phyloP scores from a whole-genome alignment of 345 rosid species.

The Pugionium dolabratum region DNA sequence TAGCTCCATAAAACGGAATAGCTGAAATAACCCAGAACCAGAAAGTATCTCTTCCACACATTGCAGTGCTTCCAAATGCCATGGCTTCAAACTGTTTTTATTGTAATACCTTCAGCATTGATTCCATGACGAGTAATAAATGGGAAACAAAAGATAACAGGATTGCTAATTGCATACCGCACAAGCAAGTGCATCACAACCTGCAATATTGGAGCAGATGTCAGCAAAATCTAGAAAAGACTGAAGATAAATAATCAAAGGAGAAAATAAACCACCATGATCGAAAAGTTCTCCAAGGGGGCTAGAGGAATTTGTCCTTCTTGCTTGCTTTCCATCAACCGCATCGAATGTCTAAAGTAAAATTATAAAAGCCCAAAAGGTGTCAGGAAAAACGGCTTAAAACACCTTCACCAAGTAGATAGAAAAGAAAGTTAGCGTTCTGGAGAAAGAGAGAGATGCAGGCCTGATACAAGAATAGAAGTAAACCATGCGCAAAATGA shows the following conservation, averaged over 20 bases:
- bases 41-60: slow-evolving; percentile 89
- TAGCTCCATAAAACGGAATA: slow-evolving; percentile 89
- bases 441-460: slow-evolving; percentile 19
- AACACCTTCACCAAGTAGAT: neutral
- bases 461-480: slow-evolving; percentile 95
- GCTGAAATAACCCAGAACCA: slow-evolving; percentile 99
- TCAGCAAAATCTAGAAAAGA: slow-evolving; percentile 32
- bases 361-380: neutral
- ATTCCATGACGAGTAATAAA: neutral
- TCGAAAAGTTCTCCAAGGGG: slow-evolving; percentile 96
- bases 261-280: slow-evolving; percentile 60
- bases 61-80: slow-evolving; percentile 95
- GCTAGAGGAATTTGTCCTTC: slow-evolving; percentile 89
- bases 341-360: slow-evolving; percentile 84
- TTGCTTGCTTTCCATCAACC: slow-evolving; percentile 99
- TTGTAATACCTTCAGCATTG: slow-evolving; percentile 5
- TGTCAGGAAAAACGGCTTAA: slow-evolving; percentile 1
- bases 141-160: neutral
- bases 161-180: slow-evolving; percentile 60
- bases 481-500: slow-evolving; percentile 90
- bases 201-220: slow-evolving; percentile 49
- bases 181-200: slow-evolving; percentile 99
- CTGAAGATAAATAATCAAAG: slow-evolving; percentile 18
- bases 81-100: slow-evolving; percentile 70
- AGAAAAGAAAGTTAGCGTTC: neutral